phyloP scores from a whole-genome alignment of 2,329 filamentous ascomycete species.

The Pyrenophora teres region DNA sequence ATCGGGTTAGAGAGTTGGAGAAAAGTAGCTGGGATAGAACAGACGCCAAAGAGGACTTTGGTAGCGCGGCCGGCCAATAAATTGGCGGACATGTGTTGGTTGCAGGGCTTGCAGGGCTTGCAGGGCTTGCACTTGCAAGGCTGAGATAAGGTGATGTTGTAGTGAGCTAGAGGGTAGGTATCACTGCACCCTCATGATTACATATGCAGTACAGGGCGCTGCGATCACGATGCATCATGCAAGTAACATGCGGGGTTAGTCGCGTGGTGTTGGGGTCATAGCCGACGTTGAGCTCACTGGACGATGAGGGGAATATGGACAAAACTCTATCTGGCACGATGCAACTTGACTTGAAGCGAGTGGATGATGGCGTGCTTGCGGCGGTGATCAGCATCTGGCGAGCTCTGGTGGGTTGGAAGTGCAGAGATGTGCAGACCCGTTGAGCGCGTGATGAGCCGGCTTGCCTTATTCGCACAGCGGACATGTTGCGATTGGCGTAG shows the following conservation, averaged over 20 bases:
- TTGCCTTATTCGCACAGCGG: slow-evolving; percentile 31
- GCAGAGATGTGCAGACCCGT: slow-evolving; percentile 42
- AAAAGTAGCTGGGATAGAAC: slow-evolving; percentile 72
- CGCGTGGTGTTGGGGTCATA: not conserved
- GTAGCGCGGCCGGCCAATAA: slow-evolving; percentile 31
- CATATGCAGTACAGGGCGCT: not conserved
- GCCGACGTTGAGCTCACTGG: not conserved
- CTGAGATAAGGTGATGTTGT: not conserved
- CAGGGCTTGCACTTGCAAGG: not conserved
- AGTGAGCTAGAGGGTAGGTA: too few relatives aligned
- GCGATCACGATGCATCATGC: too few relatives aligned
- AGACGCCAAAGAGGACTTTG: slow-evolving; percentile 72
- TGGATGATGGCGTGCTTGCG: slow-evolving; percentile 24
- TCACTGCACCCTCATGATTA: too few relatives aligned
- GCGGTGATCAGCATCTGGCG: slow-evolving; percentile 19
- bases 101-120: not conserved
- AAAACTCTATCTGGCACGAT: not conserved
- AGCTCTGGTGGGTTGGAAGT: slow-evolving; percentile 15
- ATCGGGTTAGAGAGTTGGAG: slow-evolving; percentile 64
- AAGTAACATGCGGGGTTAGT: slow-evolving; percentile 9
- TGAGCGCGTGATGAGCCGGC: slow-evolving; percentile 41
- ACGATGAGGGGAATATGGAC: not conserved
- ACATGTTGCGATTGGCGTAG: slow-evolving; percentile 30
- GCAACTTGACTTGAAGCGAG: slow-evolving; percentile 2
- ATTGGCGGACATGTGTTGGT: not conserved